Percentiles rank a stretch among this genome's conserved stretches.
These are phyloP conservation scores for Colletotrichum tanaceti DNA, from an alignment of 2,329 filamentous ascomycete genomes.

Conservation along the genomic window DNA sequence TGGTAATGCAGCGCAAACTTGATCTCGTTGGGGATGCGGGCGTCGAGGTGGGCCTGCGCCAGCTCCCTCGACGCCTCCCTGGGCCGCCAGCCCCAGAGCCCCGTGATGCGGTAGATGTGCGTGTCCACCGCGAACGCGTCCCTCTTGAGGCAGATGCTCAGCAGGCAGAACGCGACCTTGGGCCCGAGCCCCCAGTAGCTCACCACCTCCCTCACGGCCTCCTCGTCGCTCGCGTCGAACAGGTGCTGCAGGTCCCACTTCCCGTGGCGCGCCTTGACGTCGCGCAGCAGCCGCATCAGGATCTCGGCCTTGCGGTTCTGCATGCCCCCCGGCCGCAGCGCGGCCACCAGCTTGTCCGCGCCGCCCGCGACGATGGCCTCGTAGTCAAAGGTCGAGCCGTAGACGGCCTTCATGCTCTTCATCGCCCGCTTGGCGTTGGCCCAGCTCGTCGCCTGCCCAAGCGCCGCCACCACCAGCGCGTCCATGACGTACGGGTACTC, in stretches of 20 bases:
- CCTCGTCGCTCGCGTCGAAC: constrained; percentile 19
- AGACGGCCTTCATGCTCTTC: constrained; percentile 23
- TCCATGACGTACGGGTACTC: constrained; percentile 20
- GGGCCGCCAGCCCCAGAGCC: constrained; percentile 18
- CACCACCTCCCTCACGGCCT: constrained; percentile 24
- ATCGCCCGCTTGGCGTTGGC: constrained; percentile 29
- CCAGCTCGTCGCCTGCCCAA: constrained; percentile 28
- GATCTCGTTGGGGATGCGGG: constrained; percentile 7
- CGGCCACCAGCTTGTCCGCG: constrained; percentile 17
- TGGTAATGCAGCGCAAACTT: constrained; percentile 25
- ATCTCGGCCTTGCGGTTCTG: constrained; percentile 31
- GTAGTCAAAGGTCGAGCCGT: constrained; percentile 26
- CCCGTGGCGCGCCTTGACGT: constrained; percentile 18
- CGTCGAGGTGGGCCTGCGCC: constrained; percentile 16
- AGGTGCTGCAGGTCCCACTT: constrained; percentile 30
- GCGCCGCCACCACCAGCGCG: constrained; percentile 29
- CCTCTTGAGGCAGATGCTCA: constrained; percentile 23
- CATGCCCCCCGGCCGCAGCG: constrained; percentile 21
- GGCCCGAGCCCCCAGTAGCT: constrained; percentile 26
- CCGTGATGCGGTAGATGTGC: constrained; percentile 20
- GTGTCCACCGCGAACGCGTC: constrained; percentile 25
- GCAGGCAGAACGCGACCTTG: constrained; percentile 19
- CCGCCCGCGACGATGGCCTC: constrained; percentile 20
- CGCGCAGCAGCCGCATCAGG: constrained; percentile 15
- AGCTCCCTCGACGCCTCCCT: not conserved